Evolutionary conservation across 495 filamentous ascomycete genomes (phyloP), one percentile per base, ranked within the genome.

Genomic region (Trichoderma virens): DNA sequence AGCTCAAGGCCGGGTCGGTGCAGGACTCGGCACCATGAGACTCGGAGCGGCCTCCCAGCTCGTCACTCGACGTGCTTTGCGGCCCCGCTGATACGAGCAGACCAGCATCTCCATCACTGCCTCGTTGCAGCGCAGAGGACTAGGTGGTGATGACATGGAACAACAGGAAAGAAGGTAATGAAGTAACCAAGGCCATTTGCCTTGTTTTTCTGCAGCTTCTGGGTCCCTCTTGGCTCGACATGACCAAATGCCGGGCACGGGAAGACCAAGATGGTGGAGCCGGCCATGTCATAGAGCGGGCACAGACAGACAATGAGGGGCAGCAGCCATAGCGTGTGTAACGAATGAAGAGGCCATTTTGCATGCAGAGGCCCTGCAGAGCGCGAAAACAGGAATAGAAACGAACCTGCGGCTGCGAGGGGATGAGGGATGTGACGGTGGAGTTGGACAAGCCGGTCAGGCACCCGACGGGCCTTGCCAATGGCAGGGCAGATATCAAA

Each of bases 371-470:
- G 38, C 34, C 38, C 13, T 11, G 38, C 38, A 41, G 38, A 20
- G 43, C 11, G 25, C 23, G 25, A 23, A 56, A 56, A 56, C 18
- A 23, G 43, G 43, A 56, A 30, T 13, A 13, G 34, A 35, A 35
- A 35, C 34, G 34, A 35, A 35, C 6, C 34, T 35, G 34, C 34
- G 34, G 34, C 34, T 35, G 34, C 34, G 34, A 35, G 23, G 27
- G 51, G n/a, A 28, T 56, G 51, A 16, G 25, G 2, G 51, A 56
- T 18, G 27, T 56, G 51, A 56, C 5, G 51, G 51, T 56, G 51
- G 51, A 56, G 51, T 56, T 56, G 43, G 43, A n/a, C 51, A 56
- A 30, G 7, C 30, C 51, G 11, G 51, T 30, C 51, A 56, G 51
- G 51, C 51, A 56, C 51, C 25, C 51, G 27, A 25, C 51, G 23